These are phyloP conservation scores for Acer negundo DNA, from an alignment of 345 rosid genomes.

Conservation along the genomic window DNA sequence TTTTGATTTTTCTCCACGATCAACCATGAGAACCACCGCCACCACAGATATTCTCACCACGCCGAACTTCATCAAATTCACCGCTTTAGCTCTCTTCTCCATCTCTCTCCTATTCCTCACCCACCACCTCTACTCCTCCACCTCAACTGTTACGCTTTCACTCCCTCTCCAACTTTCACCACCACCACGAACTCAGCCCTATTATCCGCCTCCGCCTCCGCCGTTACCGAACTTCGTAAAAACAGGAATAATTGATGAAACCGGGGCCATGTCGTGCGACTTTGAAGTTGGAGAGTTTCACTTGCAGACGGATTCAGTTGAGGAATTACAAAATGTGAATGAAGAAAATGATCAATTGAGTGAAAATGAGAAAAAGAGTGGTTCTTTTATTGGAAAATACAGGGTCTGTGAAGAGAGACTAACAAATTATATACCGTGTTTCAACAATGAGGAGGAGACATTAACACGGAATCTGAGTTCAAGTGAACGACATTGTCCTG, in stretches of 20 bases:
- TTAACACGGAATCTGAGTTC: constrained; percentile 5
- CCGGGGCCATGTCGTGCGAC: constrained; percentile 52
- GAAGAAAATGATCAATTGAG: constrained; percentile 6
- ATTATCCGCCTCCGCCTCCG: constrained; percentile 34
- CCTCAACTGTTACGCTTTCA: constrained; percentile 18
- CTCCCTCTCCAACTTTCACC: constrained; percentile 11
- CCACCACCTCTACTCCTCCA: constrained; percentile 36
- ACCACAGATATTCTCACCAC: constrained; percentile 15
- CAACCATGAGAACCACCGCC: too few relatives aligned
- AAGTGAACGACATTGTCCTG: constrained; percentile 54
- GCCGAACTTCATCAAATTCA: constrained; percentile 41
- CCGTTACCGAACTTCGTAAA: constrained; percentile 27
- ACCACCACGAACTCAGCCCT: constrained; percentile 24
- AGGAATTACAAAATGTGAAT: constrained; percentile 26
- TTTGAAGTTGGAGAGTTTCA: constrained; percentile 51
- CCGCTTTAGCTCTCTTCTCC: constrained; percentile 37
- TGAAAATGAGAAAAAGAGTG: background rate
- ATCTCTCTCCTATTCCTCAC: constrained; percentile 25
- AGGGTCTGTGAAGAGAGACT: constrained; percentile 38
- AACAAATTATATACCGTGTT: constrained; percentile 53
- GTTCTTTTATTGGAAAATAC: constrained; percentile 23
- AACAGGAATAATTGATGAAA: constrained; percentile 62
- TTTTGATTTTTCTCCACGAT: too few relatives aligned
- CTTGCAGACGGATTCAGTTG: constrained; percentile 3
- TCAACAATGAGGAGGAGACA: constrained; percentile 31